Evolutionary conservation across 2,329 filamentous ascomycete genomes (phyloP).

Genomic region (Fusarium abutilonis): DNA sequence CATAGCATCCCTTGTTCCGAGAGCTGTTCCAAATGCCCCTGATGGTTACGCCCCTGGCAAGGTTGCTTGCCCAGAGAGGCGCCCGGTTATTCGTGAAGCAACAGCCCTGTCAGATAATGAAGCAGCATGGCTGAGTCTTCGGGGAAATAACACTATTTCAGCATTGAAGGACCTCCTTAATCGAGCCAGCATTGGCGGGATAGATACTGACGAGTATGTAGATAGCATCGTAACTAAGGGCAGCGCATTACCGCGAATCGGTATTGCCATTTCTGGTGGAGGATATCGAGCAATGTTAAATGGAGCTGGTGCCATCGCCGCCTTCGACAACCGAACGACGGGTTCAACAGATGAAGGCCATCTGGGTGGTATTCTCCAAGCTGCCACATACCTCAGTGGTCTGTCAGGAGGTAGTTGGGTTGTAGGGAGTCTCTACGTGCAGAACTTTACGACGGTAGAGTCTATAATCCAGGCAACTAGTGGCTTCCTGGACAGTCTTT

Average conservation of each 20-base stretch:
- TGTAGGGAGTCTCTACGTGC: conserved; percentile 76
- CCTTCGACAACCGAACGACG: conserved; percentile 74
- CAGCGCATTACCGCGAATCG: conserved; percentile 65
- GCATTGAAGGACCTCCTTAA: conserved; percentile 76
- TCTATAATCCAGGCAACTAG: conserved; percentile 31
- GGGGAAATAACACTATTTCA: conserved; percentile 73
- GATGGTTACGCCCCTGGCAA: conserved; percentile 17
- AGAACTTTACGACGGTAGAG: conserved; percentile 78
- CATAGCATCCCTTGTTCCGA: neutral
- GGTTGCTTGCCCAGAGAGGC: conserved; percentile 19
- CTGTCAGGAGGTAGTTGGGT: conserved; percentile 81
- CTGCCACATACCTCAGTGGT: conserved; percentile 77
- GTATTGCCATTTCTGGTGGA: conserved; percentile 78
- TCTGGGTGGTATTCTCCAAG: conserved; percentile 77
- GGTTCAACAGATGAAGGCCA: conserved; percentile 61
- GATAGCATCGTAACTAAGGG: conserved; percentile 70
- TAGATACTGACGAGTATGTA: conserved; percentile 76
- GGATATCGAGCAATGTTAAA: conserved; percentile 83
- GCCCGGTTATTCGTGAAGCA: conserved; percentile 10
- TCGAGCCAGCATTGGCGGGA: conserved; percentile 73
- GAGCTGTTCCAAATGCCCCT: conserved; percentile 17
- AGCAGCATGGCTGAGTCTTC: conserved; percentile 68
- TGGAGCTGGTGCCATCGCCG: conserved; percentile 76
- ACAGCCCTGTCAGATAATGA: conserved; percentile 15
- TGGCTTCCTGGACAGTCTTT: conserved; percentile 31